phyloP scores from a whole-genome alignment of 495 filamentous ascomycete genomes.

The Penicillium flavigenum region DNA sequence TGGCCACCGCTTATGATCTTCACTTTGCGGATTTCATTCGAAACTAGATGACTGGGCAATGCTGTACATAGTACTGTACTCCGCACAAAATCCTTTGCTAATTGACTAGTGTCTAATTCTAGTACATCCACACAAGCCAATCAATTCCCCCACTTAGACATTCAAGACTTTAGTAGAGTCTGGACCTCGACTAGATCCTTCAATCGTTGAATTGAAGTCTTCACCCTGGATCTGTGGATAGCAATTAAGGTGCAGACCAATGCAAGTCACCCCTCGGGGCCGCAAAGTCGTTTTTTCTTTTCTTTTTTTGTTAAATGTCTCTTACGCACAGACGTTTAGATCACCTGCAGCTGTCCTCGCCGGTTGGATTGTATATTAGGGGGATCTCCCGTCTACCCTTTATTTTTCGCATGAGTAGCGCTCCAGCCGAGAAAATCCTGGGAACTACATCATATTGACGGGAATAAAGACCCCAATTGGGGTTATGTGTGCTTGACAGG shows the following conservation, averaged over 20 bases:
- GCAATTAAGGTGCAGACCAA: constrained; percentile 4
- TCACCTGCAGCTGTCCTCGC: constrained; percentile 5
- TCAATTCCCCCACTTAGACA: background rate
- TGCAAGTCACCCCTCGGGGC: constrained; percentile 4
- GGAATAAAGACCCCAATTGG: background rate
- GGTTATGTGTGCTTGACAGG: background rate
- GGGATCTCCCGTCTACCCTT: constrained; percentile 1
- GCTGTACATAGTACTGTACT: background rate
- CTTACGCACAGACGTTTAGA: constrained; percentile 7
- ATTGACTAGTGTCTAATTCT: constrained; percentile 1
- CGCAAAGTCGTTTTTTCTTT: background rate
- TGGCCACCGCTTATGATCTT: constrained; percentile 8
- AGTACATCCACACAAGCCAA: background rate
- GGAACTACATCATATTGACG: background rate
- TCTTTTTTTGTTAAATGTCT: background rate
- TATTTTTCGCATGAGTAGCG: constrained; percentile 3
- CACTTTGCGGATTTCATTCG: constrained; percentile 4
- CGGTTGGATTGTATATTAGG: background rate
- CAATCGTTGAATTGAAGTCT: background rate
- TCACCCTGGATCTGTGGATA: background rate
- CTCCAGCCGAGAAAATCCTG: background rate
- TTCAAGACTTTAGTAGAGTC: background rate
- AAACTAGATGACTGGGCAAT: background rate
- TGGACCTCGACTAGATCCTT: background rate
- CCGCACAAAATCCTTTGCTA: background rate